A percentile compares a stretch with the other conserved stretches of the same genome.
Conservation (phyloP, 495 filamentous ascomycete species). For the Penicillium paradoxum region DNA sequence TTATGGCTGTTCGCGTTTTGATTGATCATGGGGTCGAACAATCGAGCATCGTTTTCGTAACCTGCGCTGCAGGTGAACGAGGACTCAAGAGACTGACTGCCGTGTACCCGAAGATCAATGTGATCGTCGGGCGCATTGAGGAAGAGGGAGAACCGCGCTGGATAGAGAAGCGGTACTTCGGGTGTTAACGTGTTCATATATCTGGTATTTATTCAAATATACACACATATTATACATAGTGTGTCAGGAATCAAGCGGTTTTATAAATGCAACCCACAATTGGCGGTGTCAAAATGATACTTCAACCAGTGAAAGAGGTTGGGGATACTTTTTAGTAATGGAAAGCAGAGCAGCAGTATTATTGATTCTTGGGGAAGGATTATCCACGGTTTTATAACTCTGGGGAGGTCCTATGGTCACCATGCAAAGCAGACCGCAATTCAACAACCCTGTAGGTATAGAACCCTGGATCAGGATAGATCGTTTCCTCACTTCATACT, state of each 20-base stretch:
- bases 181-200: conserved; percentile 50
- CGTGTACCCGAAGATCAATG: conserved; percentile 78
- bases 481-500: not conserved
- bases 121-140: conserved; percentile 76
- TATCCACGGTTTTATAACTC: no score
- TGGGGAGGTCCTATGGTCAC: not conserved
- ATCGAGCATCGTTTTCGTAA: conserved; percentile 81
- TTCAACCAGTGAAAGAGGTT: not conserved
- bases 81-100: conserved; percentile 77
- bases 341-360: no score
- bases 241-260: not conserved
- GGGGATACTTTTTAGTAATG: not conserved
- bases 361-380: no score
- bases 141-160: conserved; percentile 72
- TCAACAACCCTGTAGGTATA: not conserved
- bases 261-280: not conserved
- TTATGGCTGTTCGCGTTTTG: conserved; percentile 94
- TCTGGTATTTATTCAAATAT: not conserved
- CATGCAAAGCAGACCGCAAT: not conserved
- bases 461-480: not conserved
- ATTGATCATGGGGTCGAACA: conserved; percentile 90
- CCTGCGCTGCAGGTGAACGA: conserved; percentile 74
- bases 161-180: conserved; percentile 78
- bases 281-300: not conserved
- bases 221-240: not conserved